Conservation (phyloP, 1,284 basidiomycete species). For the Athelia sp. region DNA sequence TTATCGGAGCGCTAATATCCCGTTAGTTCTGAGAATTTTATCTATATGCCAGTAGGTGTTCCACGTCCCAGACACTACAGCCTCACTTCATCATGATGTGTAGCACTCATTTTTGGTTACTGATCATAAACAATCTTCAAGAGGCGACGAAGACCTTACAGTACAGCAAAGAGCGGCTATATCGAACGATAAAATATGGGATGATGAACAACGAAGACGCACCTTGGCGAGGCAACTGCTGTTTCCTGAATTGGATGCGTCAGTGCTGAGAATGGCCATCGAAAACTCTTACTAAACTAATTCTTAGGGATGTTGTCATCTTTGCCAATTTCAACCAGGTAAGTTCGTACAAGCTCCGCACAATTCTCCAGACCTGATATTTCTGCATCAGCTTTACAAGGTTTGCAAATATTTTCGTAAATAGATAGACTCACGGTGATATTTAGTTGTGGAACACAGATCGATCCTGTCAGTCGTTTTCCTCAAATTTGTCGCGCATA, state of each 20-base stretch:
- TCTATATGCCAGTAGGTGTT: slow-evolving; percentile 43
- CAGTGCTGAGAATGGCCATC: slow-evolving; percentile 14
- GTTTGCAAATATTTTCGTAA: too few species aligned
- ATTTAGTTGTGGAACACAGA: slow-evolving; percentile 19
- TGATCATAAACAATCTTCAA: slow-evolving; percentile 51
- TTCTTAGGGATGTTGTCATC: slow-evolving; percentile 40
- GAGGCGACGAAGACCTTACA: slow-evolving; percentile 29
- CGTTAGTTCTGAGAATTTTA: slow-evolving; percentile 37
- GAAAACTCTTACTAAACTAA: background rate
- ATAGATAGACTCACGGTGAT: slow-evolving; percentile 4
- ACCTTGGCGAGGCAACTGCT: slow-evolving; percentile 36
- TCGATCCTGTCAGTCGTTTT: slow-evolving; percentile 38
- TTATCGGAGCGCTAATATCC: slow-evolving; percentile 4
- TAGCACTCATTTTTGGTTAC: slow-evolving; percentile 58
- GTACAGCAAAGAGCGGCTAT: slow-evolving; percentile 13
- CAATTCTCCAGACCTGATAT: slow-evolving; percentile 1
- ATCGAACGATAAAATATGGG: slow-evolving; percentile 33
- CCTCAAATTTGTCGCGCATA: background rate
- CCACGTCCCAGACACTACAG: background rate
- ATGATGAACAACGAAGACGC: slow-evolving; percentile 41
- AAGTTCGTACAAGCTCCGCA: slow-evolving; percentile 6
- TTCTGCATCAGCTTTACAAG: slow-evolving; percentile 43
- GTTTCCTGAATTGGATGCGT: slow-evolving; percentile 46
- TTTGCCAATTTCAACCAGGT: slow-evolving; percentile 66
- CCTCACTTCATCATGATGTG: background rate